Evolutionary conservation across 768 basidiomycete species (phyloP).

Genomic region (Gautieria morchelliformis): DNA sequence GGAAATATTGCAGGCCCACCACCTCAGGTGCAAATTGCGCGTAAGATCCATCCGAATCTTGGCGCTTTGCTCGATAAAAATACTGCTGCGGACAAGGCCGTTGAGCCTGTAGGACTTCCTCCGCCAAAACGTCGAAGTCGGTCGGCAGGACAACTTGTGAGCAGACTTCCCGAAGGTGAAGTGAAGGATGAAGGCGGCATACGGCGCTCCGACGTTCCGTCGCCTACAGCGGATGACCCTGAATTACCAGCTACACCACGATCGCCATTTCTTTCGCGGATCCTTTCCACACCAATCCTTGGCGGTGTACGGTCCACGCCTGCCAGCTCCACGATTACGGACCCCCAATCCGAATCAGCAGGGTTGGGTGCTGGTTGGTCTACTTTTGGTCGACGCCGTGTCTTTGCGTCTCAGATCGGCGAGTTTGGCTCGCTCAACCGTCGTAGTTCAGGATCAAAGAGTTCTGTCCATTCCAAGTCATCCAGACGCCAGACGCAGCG

Average conservation of each 20-base stretch:
- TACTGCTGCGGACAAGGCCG: neutral
- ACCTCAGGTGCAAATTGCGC: conserved; percentile 8
- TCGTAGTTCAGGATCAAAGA: neutral
- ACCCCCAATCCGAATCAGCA: neutral
- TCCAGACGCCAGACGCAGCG: neutral
- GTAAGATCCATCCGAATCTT: conserved; percentile 17
- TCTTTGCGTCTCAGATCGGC: neutral
- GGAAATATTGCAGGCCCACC: neutral
- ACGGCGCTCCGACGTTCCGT: neutral
- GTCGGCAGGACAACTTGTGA: conserved; percentile 5
- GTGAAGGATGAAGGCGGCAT: neutral
- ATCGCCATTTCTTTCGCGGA: conserved; percentile 6
- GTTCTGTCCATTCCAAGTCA: neutral
- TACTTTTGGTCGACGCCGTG: conserved; percentile 5
- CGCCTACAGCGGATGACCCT: neutral
- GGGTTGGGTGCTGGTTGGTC: conserved; percentile 2
- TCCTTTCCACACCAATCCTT: conserved; percentile 2
- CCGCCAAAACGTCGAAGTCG: conserved; percentile 11
- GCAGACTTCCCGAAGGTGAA: neutral
- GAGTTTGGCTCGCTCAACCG: conserved; percentile 1
- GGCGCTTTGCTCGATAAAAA: conserved; percentile 13
- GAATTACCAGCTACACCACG: neutral
- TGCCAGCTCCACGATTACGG: neutral
- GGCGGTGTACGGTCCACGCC: neutral
- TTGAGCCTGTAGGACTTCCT: conserved; percentile 4